Evolutionary conservation across 495 filamentous ascomycete genomes (phyloP).

Genomic region (Sabuloglossum arenarium): DNA sequence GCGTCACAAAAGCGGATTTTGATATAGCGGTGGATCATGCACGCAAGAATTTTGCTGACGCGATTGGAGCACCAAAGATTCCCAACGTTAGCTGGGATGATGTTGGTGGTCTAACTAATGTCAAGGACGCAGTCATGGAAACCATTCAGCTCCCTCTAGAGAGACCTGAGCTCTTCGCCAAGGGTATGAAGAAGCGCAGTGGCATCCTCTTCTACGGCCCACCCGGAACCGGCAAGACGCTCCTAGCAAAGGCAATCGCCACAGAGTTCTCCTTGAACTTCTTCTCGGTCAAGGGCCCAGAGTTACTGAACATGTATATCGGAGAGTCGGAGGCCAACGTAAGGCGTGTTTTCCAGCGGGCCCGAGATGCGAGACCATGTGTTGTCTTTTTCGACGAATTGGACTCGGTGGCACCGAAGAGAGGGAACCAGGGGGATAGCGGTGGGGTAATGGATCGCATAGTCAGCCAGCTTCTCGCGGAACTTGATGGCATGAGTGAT

Average conservation of each 20-base stretch:
- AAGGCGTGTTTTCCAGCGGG: constrained; percentile 83
- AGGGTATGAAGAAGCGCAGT: constrained; percentile 96
- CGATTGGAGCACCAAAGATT: constrained; percentile 95
- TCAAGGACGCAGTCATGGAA: constrained; percentile 89
- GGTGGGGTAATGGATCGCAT: constrained; percentile 99
- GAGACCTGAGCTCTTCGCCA: constrained; percentile 84
- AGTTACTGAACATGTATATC: constrained; percentile 98
- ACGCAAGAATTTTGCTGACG: constrained; percentile 90
- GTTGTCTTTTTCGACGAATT: constrained; percentile 98
- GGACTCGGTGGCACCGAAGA: constrained; percentile 90
- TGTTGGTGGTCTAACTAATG: constrained; percentile 79
- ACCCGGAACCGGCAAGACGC: constrained; percentile 88
- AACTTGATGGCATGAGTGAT: constrained; percentile 89
- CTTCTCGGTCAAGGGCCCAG: constrained; percentile 95
- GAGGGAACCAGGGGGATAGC: constrained; percentile 93
- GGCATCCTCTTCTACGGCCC: constrained; percentile 97
- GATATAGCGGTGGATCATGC: constrained; percentile 81
- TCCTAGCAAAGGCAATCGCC: constrained; percentile 92
- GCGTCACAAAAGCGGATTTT: constrained; percentile 72
- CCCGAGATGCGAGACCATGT: constrained; percentile 85
- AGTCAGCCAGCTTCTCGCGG: constrained; percentile 83
- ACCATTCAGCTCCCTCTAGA: constrained; percentile 90
- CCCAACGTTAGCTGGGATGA: constrained; percentile 94
- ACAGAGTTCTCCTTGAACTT: constrained; percentile 98
- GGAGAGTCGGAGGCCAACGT: constrained; percentile 98